Percentiles rank a stretch among this genome's conserved stretches.
phyloP scores from a whole-genome alignment of 2,329 filamentous ascomycete species.

The Hyphodiscus sp. region DNA sequence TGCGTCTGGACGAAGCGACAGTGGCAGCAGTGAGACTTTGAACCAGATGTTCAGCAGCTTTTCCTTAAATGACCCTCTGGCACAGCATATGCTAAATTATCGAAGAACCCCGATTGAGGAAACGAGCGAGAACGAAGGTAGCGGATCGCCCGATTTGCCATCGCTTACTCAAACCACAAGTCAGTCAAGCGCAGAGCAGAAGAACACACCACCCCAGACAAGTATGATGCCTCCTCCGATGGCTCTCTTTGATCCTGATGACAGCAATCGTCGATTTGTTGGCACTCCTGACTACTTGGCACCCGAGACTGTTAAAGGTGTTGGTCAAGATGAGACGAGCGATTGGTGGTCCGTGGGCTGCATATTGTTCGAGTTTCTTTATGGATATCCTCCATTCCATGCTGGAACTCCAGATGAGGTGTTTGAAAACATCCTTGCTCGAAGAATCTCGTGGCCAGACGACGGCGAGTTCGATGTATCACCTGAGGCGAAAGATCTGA shows the following conservation, averaged over 20 bases:
- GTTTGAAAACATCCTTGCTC: slow-evolving; percentile 90
- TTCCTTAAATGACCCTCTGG: slow-evolving; percentile 58
- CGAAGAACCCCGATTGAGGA: slow-evolving; percentile 65
- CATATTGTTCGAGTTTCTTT: slow-evolving; percentile 94
- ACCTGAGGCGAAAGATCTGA: slow-evolving; percentile 83
- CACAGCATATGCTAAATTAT: slow-evolving; percentile 29
- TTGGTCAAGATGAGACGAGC: slow-evolving; percentile 93
- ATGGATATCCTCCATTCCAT: slow-evolving; percentile 90
- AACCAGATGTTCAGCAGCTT: slow-evolving; percentile 77
- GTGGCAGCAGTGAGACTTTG: slow-evolving; percentile 80
- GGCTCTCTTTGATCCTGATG: slow-evolving; percentile 92
- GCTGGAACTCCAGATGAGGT: slow-evolving; percentile 84
- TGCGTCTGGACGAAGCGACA: slow-evolving; percentile 83
- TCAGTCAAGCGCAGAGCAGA: slow-evolving; percentile 36
- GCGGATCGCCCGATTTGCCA: slow-evolving; percentile 71
- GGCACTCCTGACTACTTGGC: slow-evolving; percentile 96
- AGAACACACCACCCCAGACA: slow-evolving; percentile 55
- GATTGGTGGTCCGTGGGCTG: slow-evolving; percentile 99
- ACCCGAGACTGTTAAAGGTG: slow-evolving; percentile 91
- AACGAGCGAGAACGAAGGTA: slow-evolving; percentile 61
- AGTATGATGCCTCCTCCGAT: slow-evolving; percentile 84
- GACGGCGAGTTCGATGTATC: slow-evolving; percentile 75
- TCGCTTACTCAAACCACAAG: slow-evolving; percentile 49
- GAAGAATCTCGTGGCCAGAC: slow-evolving; percentile 88
- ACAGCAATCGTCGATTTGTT: slow-evolving; percentile 87